Percentiles rank a stretch among this genome's conserved stretches.
phyloP scores from a whole-genome alignment of 306 rosid species.

The Comarum palustre region DNA sequence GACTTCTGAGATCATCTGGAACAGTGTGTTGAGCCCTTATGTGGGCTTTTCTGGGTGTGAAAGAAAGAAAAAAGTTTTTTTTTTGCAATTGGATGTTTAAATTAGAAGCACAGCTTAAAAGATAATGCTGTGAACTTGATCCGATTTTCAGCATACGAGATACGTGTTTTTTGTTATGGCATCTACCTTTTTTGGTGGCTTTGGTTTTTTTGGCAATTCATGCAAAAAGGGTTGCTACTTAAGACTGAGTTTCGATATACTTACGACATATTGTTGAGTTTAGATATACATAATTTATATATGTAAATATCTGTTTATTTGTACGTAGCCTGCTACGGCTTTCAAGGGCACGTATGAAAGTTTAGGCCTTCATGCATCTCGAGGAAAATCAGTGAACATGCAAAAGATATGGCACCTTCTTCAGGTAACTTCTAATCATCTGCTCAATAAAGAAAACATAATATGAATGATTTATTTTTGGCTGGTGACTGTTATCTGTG shows the following conservation, averaged over 20 bases:
- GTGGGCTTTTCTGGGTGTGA: neutral
- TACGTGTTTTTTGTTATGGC: neutral
- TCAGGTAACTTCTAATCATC: constrained; percentile 51
- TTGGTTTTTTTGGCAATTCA: neutral
- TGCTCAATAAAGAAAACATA: constrained; percentile 3
- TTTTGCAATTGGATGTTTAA: no score
- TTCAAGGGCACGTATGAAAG: constrained; percentile 86
- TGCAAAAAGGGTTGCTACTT: neutral
- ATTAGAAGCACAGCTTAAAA: constrained; percentile 6
- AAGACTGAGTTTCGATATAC: neutral
- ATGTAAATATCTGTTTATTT: constrained; percentile 3
- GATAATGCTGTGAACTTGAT: constrained; percentile 1
- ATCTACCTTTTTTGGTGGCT: neutral
- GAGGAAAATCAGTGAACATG: constrained; percentile 90
- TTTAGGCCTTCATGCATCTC: constrained; percentile 63
- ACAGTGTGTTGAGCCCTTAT: neutral
- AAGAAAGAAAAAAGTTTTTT: neutral
- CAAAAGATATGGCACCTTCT: constrained; percentile 96
- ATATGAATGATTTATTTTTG: neutral
- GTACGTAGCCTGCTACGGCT: constrained; percentile 67
- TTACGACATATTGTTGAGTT: neutral
- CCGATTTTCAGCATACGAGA: neutral
- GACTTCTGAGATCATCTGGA: constrained; percentile 3
- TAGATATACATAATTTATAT: no score
- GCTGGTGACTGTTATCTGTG: neutral